A percentile compares a stretch with the other conserved stretches of the same genome.
phyloP scores from a whole-genome alignment of 2,329 filamentous ascomycete species.

The Gnomoniopsis smithogilvyi region DNA sequence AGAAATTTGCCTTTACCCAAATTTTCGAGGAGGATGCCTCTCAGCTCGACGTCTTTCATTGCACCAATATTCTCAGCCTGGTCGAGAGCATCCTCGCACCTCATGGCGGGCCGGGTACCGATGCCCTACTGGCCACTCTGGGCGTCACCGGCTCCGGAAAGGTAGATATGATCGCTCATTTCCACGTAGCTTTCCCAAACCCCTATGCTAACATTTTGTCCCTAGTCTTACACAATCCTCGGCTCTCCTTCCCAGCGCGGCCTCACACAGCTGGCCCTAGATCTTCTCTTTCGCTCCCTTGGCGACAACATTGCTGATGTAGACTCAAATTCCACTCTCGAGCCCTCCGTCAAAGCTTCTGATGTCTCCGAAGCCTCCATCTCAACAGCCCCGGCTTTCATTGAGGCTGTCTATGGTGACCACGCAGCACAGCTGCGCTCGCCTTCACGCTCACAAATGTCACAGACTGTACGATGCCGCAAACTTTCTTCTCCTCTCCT shows the following conservation, averaged over 20 bases:
- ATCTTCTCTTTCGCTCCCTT: conserved; percentile 83
- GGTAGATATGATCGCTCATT: too few species aligned
- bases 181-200: too few species aligned
- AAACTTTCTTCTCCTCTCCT: conserved; percentile 21
- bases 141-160: conserved; percentile 96
- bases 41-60: conserved; percentile 84
- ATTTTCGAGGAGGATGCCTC: conserved; percentile 86
- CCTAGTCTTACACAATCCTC: conserved; percentile 89
- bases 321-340: conserved; percentile 54
- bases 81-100: conserved; percentile 78
- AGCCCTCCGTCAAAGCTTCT: conserved; percentile 70
- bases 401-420: conserved; percentile 77
- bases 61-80: conserved; percentile 69
- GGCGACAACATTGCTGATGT: conserved; percentile 67
- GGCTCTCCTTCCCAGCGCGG: conserved; percentile 84
- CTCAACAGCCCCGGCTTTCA: conserved; percentile 69
- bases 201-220: neutral
- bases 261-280: conserved; percentile 85
- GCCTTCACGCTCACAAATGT: conserved; percentile 65
- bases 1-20: conserved; percentile 90
- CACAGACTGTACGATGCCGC: conserved; percentile 61
- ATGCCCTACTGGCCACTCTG: conserved; percentile 85
- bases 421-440: conserved; percentile 51
- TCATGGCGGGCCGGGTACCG: conserved; percentile 72
- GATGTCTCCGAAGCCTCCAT: conserved; percentile 81